Evolutionary conservation across 108 stramenopile genomes (phyloP), one percentile per base, ranked within the genome.

Genomic region (Pseudonitzschia multistriata): DNA sequence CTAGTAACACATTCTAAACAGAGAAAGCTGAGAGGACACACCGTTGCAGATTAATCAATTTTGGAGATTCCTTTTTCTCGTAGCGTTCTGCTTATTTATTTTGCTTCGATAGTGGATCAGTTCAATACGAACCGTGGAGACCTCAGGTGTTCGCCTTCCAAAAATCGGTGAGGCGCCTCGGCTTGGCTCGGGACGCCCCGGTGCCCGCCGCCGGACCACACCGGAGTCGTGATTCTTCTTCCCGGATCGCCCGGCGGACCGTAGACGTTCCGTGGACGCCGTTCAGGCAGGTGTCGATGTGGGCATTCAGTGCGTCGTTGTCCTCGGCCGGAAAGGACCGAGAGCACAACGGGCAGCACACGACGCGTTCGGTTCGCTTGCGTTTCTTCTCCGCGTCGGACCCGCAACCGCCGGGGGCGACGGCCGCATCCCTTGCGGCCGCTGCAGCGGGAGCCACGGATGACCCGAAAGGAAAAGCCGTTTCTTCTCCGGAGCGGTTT

Each of bases 261-360:
- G 80, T 73, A 15, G 76, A 36, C 3, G 21, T 24, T 8, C 50
- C 50, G 50, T 52, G 25, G 10, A 35, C 31, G 17, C 77, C 77
- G 73, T 76, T 86, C 22, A 91, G 77, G 45, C 90, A 91, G 15
- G 76, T 52, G 70, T 91, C 90, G 49, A 91, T 72, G 63, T 91
- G 90, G n/a, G 53, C 37, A 74, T 91, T 91, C 48, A 88, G 49
- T 29, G 24, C 56, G 35, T 21, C 64, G 72, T 91, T 87, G 39
- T 84, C 82, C 11, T 50, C 45, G 2, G 72, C 56, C 15, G 66
- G 42, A 60, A 87, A 77, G 17, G 48, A 21, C 27, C 57, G 40
- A 31, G 49, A 31, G 62, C 86, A 90, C 19, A 87, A 48, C 27
- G 86, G 89, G 29, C 86, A 87, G 21, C 53, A 36, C 29, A 79